Evolutionary conservation across 2,329 filamentous ascomycete species (phyloP).

Genomic region (Aureobasidium melanogenum): DNA sequence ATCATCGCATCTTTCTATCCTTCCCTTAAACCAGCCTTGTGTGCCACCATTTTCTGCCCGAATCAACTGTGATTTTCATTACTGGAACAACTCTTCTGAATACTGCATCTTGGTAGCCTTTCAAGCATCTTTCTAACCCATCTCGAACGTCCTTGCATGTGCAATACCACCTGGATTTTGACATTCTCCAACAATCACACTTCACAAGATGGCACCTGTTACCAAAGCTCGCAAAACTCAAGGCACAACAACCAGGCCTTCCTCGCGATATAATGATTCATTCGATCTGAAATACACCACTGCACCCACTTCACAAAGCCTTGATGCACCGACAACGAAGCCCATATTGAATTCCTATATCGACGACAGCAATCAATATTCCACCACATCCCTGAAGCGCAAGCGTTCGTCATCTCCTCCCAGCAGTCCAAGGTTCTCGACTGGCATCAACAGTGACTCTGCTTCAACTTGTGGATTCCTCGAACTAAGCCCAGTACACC

Average conservation of each 20-base stretch:
- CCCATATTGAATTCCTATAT: slow-evolving; percentile 24
- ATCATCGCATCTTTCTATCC: not conserved
- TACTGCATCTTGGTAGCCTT: not conserved
- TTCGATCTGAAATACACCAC: too few species aligned
- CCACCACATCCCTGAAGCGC: slow-evolving; percentile 20
- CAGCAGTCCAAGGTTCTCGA: slow-evolving; percentile 19
- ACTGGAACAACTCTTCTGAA: not conserved
- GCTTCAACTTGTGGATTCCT: slow-evolving; percentile 16
- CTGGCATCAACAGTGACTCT: slow-evolving; percentile 27
- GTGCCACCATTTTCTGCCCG: not conserved
- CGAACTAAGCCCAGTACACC: slow-evolving; percentile 16
- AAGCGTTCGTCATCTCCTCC: slow-evolving; percentile 22
- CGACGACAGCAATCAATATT: slow-evolving; percentile 24
- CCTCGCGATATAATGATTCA: not conserved
- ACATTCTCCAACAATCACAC: not conserved
- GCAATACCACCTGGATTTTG: not conserved
- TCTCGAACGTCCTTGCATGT: not conserved
- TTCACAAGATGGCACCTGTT: not conserved
- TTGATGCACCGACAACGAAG: slow-evolving; percentile 28
- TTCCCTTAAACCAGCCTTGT: not conserved
- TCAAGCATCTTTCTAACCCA: not conserved
- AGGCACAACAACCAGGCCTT: not conserved
- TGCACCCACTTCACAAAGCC: slow-evolving; percentile 17
- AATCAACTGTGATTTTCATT: not conserved
- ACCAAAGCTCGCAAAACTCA: not conserved